Base-by-base conservation (phyloP, 345 rosid genomes). In the Lagerstroemia speciosa region DNA sequence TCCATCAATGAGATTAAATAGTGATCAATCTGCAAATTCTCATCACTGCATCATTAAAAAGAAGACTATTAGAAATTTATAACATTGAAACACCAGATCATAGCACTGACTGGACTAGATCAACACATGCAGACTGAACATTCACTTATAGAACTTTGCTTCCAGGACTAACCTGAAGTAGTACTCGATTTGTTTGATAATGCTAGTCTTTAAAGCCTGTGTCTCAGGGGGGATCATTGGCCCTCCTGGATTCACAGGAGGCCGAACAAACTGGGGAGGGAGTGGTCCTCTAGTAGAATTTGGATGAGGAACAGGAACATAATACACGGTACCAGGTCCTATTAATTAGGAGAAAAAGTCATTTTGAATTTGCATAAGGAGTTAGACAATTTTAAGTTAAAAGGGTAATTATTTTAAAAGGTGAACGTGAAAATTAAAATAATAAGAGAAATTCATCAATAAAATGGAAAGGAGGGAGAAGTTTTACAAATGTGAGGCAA, bases 1-100 rank as follows among this genome's bases (percentile, higher is more conserved):
- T 95, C 99, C 99, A 95, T 90, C 83, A 87, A 80, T 71, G 92
- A 82, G 52, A 81, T 83, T 65, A 95, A 80, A 73, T 80, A 92
- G 67, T 71, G 76, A 60, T 95, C 99, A 33, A 67, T 77, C 79
- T 74, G 79, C 81, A 92, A 85, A 85, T 95, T 95, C 72, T 84
- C 96, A 81, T 89, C 92, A 75, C 99, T 95, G 87, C 77, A 79
- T 79, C 76, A 74, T 69, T 6, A 66, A 72, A 43, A 73, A 60
- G 62, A 60, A 30, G 15, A 34, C 55, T 53, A 58, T 10, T 16
- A 71, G 27, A 48, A 43, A 70, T 14, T 20, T 41, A 38, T 29
- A 24, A 41, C 46, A 41, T 41, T 41, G 14, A 37, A n/a, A 45
- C 17, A 40, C 32, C 32, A 29, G 37, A 10, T 22, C 36, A 31